These are phyloP conservation scores for Hanseniaspora singularis DNA, from an alignment of 805 yeast genomes.

Conservation along the genomic window DNA sequence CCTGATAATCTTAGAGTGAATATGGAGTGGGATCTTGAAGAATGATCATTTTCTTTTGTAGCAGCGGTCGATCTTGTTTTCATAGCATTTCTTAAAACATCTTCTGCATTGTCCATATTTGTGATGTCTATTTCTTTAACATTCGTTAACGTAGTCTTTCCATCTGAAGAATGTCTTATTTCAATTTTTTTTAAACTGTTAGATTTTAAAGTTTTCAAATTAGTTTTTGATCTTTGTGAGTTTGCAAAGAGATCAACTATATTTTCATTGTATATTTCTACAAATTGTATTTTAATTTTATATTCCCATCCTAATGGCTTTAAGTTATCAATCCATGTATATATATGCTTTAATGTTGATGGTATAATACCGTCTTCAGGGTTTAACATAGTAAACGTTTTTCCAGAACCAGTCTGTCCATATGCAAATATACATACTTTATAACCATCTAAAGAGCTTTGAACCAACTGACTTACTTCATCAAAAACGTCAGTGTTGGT, in stretches of 20 bases:
- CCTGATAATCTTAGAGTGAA: slow-evolving; percentile 57
- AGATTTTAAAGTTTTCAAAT: too few species aligned
- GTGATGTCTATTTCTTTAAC: slow-evolving; percentile 39
- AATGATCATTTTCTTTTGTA: slow-evolving; percentile 67
- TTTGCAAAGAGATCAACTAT: slow-evolving; percentile 51
- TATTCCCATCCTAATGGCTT: slow-evolving; percentile 52
- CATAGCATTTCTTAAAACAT: slow-evolving; percentile 43
- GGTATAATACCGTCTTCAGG: slow-evolving; percentile 70
- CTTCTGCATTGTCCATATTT: slow-evolving; percentile 38
- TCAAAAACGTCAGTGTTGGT: slow-evolving; percentile 58
- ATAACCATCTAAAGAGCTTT: slow-evolving; percentile 75
- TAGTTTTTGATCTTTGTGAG: slow-evolving; percentile 17
- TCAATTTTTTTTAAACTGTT: slow-evolving; percentile 56
- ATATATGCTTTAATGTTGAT: slow-evolving; percentile 57
- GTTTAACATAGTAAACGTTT: slow-evolving; percentile 79
- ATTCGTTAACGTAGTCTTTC: slow-evolving; percentile 51
- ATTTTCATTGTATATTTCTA: slow-evolving; percentile 81
- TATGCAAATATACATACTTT: slow-evolving; percentile 92
- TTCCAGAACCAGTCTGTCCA: slow-evolving; percentile 96
- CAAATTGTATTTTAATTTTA: slow-evolving; percentile 55
- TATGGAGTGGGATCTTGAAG: slow-evolving; percentile 85
- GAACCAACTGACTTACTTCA: slow-evolving; percentile 77
- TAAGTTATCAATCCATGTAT: slow-evolving; percentile 40
- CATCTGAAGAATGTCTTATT: slow-evolving; percentile 53
- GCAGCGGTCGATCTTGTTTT: slow-evolving; percentile 64